Percentiles rank a stretch among this genome's conserved stretches.
Evolutionary conservation across 768 basidiomycete genomes (phyloP).

Genomic region (Mycena polygramma): DNA sequence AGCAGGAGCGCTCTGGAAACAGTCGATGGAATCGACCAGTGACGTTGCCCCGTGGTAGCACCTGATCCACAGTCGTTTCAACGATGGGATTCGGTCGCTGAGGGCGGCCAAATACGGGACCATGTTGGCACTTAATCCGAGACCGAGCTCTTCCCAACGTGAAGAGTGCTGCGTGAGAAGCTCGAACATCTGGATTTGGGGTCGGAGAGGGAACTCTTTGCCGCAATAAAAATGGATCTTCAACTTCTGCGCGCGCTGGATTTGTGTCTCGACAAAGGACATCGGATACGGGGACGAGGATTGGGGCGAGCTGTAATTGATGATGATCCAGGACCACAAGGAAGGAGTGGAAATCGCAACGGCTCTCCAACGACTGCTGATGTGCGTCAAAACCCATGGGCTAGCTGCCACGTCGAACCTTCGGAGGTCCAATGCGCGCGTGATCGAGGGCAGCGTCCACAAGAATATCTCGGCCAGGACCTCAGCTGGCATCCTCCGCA

Average conservation of each 20-base stretch:
- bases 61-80: neutral
- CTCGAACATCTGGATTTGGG: slow-evolving; percentile 9
- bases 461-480: neutral
- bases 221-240: neutral
- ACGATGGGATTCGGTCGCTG: neutral
- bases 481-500: neutral
- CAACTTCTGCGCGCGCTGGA: neutral
- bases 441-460: neutral
- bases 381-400: slow-evolving; percentile 7
- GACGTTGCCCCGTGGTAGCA: neutral
- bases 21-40: slow-evolving; percentile 2
- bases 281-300: neutral
- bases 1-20: slow-evolving; percentile 8
- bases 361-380: slow-evolving; percentile 1
- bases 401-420: neutral
- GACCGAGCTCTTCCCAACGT: neutral
- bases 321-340: neutral
- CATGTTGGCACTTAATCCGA: neutral
- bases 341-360: neutral
- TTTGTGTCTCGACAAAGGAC: neutral
- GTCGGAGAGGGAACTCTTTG: neutral
- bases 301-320: neutral
- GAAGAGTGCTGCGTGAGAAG: neutral
- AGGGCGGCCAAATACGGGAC: neutral
- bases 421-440: neutral